Conservation (phyloP, 352 stramenopile genomes). For the Pythium monospermum region DNA sequence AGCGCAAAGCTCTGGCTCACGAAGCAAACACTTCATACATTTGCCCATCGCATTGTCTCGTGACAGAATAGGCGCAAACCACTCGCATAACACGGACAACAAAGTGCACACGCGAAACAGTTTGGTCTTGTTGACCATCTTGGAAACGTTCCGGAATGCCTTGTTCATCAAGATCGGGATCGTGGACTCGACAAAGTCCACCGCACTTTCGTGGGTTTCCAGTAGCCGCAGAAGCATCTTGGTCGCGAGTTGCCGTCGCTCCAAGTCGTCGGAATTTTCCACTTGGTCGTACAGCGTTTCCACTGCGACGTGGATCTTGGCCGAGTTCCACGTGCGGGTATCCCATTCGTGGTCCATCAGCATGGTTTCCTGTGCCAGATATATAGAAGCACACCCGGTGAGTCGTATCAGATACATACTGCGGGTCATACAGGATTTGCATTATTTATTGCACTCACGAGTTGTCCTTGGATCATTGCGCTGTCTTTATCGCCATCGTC, state of each 20-base stretch:
- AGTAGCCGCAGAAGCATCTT: slow-evolving; percentile 68
- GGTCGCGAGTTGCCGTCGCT: slow-evolving; percentile 46
- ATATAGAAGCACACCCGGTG: neutral
- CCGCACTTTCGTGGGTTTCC: slow-evolving; percentile 59
- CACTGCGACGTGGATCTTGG: slow-evolving; percentile 55
- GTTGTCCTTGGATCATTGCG: slow-evolving; percentile 32
- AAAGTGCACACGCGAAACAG: slow-evolving; percentile 55
- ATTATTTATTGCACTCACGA: slow-evolving; percentile 34
- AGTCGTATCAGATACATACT: too few species aligned
- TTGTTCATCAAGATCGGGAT: slow-evolving; percentile 71
- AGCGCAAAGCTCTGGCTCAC: slow-evolving; percentile 58
- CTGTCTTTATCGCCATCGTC: slow-evolving; percentile 23
- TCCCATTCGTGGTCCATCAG: slow-evolving; percentile 82
- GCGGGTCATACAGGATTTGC: too few species aligned
- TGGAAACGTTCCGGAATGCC: slow-evolving; percentile 59
- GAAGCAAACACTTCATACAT: slow-evolving; percentile 43
- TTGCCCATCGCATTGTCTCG: slow-evolving; percentile 58
- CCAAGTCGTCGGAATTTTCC: slow-evolving; percentile 35
- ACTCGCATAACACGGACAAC: slow-evolving; percentile 49
- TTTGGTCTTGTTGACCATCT: slow-evolving; percentile 39
- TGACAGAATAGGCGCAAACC: slow-evolving; percentile 55
- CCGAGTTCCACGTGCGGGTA: slow-evolving; percentile 53
- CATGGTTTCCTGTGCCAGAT: slow-evolving; percentile 49
- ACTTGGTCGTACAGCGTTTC: slow-evolving; percentile 68
- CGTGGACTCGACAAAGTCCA: slow-evolving; percentile 59